Evolutionary conservation across 2,329 filamentous ascomycete species (phyloP), one percentile per base, ranked within the genome.

Genomic region (Colletotrichum orbiculare): DNA sequence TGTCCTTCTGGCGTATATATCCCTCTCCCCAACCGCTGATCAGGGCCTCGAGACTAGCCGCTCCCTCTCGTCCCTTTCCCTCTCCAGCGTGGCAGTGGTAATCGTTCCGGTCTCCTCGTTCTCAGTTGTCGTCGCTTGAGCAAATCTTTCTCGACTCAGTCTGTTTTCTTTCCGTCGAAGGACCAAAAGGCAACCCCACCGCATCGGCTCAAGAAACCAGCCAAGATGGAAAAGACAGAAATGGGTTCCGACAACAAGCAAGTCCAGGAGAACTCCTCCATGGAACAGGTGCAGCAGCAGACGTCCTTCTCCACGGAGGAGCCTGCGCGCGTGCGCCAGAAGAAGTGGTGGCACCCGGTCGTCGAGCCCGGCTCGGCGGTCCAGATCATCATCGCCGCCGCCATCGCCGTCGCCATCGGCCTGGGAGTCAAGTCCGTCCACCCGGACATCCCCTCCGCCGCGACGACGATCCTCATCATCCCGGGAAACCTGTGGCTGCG

Each of bases 401-500:
- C 79, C 1, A 41, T 84, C n/a, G 83, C 81, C 38, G 81, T 86
- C 37, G 79, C 72, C 9, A 84, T 86, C 43, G 84, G 83, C 43
- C 60, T 86, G 55, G 74, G 76, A 7, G 78, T 85, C 2, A 79
- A 79, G 9, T 74, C 78, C 0, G 76, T 76, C 6, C 79, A 81
- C 8, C 76, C 79, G 0, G 67, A 79, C 1, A 75, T 85, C 3
- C 82, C 82, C 0, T 73, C 76, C 6, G 77, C 80, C 2, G 81
- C 75, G 1, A 73, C 74, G 2, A 76, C 75, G 1, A 71, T 85
- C 50, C 70, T 83, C n/a, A 77, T 73, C 6, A 84, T 85, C 60
- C 82, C 81, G 1, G 83, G 83, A 37, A 74, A 74, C 10, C 75
- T 85, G 4, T 86, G 83, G 83, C 68, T 86, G 60, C 76, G 84